Percentiles rank a stretch among this genome's conserved stretches.
phyloP scores from a whole-genome alignment of 306 rosid species.

The Macrotyloma uniflorum region DNA sequence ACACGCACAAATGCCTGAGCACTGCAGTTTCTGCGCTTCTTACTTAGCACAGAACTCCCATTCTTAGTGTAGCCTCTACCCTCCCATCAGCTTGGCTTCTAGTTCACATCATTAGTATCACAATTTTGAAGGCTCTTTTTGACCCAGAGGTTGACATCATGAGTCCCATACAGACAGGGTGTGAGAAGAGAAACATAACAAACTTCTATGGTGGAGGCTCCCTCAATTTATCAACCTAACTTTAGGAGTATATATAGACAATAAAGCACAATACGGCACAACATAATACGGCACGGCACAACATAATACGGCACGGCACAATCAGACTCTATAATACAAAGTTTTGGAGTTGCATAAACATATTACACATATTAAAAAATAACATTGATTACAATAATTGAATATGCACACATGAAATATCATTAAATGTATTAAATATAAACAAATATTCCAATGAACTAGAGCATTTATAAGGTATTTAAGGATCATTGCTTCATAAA shows the following conservation, averaged over 20 bases:
- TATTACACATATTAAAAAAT: too few species aligned
- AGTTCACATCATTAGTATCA: background rate
- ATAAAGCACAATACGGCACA: background rate
- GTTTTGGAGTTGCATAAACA: constrained; percentile 6
- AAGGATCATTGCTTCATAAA: constrained; percentile 6
- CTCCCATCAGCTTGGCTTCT: background rate
- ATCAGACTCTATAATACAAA: constrained; percentile 21
- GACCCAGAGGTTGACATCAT: background rate
- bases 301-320: too few species aligned
- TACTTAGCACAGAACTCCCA: background rate
- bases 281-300: too few species aligned
- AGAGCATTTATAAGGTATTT: constrained; percentile 2
- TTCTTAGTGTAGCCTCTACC: background rate
- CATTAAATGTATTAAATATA: constrained; percentile 24
- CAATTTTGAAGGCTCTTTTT: background rate
- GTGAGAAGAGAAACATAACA: background rate
- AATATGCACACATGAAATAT: constrained; percentile 13
- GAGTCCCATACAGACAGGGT: background rate
- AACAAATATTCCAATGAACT: background rate
- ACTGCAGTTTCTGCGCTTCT: too few species aligned
- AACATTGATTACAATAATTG: background rate
- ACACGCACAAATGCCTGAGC: too few species aligned
- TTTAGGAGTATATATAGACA: background rate
- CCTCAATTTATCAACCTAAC: background rate
- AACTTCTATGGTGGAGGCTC: background rate